Conservation (phyloP, 768 basidiomycete species). For the Lentinula edodes region DNA sequence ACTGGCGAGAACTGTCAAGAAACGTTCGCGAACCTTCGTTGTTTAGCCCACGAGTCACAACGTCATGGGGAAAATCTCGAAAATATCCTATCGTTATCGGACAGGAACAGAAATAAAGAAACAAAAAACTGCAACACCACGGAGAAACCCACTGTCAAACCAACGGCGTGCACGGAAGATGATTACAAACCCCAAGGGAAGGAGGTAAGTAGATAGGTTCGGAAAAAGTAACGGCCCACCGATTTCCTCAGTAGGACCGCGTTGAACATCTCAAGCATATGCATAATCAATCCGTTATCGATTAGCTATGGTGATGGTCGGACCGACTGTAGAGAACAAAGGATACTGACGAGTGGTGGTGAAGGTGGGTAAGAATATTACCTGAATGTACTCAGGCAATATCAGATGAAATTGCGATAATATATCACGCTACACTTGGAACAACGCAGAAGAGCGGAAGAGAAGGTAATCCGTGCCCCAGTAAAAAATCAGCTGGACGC, state of each 20-base stretch:
- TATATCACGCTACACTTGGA: neutral
- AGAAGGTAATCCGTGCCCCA: neutral
- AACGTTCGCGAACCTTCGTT: neutral
- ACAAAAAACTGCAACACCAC: neutral
- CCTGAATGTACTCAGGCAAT: neutral
- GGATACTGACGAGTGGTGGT: neutral
- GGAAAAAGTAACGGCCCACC: too few relatives aligned
- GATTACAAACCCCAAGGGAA: neutral
- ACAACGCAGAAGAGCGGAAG: neutral
- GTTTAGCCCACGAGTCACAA: neutral
- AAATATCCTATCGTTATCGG: neutral
- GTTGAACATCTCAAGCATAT: too few relatives aligned
- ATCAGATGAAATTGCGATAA: neutral
- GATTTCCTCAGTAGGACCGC: too few relatives aligned
- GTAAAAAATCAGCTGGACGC: neutral
- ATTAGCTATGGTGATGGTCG: neutral
- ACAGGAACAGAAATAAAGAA: neutral
- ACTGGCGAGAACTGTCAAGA: neutral
- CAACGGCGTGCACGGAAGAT: neutral
- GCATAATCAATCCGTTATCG: neutral
- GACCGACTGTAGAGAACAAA: neutral
- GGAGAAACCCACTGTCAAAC: neutral
- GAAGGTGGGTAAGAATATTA: neutral
- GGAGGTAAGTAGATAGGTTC: too few relatives aligned
- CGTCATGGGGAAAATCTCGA: neutral